Evolutionary conservation across 306 rosid species (phyloP).

Genomic region (Prosopis cineraria): DNA sequence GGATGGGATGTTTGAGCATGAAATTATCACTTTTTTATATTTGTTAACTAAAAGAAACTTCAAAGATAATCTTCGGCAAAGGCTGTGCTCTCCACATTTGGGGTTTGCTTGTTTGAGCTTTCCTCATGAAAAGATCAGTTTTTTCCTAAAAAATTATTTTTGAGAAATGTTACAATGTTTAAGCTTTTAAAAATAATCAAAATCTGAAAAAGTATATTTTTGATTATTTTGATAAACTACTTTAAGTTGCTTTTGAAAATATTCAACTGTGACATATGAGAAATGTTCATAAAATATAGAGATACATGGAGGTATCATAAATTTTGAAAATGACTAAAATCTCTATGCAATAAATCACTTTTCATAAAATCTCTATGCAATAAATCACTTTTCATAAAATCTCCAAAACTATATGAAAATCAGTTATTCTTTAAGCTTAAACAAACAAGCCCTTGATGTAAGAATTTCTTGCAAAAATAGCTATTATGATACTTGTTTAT

Average conservation of each 20-base stretch:
- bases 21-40: constrained; percentile 13
- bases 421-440: neutral
- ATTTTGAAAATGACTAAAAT: neutral
- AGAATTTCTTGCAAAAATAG: neutral
- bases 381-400: neutral
- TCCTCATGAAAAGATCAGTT: neutral
- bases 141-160: neutral
- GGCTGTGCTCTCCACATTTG: neutral
- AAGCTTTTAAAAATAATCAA: neutral
- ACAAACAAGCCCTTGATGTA: neutral
- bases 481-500: neutral
- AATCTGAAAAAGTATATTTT: neutral
- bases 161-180: neutral
- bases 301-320: neutral
- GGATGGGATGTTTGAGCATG: constrained; percentile 16
- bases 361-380: neutral
- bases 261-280: neutral
- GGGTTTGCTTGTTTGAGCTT: neutral
- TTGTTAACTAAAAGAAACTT: neutral
- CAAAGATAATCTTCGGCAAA: neutral
- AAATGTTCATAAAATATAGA: neutral
- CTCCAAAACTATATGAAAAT: neutral
- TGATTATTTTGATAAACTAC: neutral
- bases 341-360: neutral
- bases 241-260: neutral